Conservation (phyloP, 208 protist species). For the Leptomonas seymouri region DNA sequence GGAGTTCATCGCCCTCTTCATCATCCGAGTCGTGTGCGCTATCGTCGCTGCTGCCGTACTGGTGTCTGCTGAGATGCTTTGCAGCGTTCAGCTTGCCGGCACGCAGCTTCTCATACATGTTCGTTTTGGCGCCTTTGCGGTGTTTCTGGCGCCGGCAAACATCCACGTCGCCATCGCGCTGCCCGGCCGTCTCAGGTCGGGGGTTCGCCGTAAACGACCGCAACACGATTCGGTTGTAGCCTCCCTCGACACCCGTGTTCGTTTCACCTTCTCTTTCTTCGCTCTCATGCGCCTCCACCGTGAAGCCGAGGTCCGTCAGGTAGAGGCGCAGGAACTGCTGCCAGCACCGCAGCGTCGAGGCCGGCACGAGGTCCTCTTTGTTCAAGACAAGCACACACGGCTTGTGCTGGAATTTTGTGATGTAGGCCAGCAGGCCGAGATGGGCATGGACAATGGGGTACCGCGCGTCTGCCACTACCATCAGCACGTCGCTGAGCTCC, state of each 20-base stretch:
- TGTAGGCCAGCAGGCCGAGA: constrained; percentile 91
- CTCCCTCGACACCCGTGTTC: background rate
- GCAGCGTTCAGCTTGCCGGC: constrained; percentile 46
- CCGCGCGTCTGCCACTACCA: constrained; percentile 95
- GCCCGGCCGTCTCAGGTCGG: constrained; percentile 52
- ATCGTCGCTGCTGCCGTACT: background rate
- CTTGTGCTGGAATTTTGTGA: constrained; percentile 81
- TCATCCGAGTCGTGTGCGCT: constrained; percentile 16
- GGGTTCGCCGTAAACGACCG: constrained; percentile 82
- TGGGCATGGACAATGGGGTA: constrained; percentile 96
- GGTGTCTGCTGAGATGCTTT: constrained; percentile 9
- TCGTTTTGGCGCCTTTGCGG: constrained; percentile 50
- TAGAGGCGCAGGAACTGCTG: constrained; percentile 65
- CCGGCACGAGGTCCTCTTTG: constrained; percentile 93
- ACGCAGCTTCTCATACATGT: constrained; percentile 81
- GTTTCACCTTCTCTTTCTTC: background rate
- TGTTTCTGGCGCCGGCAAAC: constrained; percentile 53
- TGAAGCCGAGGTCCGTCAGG: constrained; percentile 52
- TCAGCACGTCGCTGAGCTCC: constrained; percentile 95
- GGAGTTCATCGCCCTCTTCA: constrained; percentile 28
- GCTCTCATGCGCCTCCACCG: constrained; percentile 21
- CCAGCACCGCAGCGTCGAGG: constrained; percentile 65
- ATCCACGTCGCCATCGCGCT: constrained; percentile 36
- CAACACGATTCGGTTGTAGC: constrained; percentile 42
- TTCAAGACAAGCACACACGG: constrained; percentile 96